Percentiles rank a stretch among this genome's conserved stretches.
Evolutionary conservation across 2,329 filamentous ascomycete genomes (phyloP).

Genomic region (Talaromyces sp.): DNA sequence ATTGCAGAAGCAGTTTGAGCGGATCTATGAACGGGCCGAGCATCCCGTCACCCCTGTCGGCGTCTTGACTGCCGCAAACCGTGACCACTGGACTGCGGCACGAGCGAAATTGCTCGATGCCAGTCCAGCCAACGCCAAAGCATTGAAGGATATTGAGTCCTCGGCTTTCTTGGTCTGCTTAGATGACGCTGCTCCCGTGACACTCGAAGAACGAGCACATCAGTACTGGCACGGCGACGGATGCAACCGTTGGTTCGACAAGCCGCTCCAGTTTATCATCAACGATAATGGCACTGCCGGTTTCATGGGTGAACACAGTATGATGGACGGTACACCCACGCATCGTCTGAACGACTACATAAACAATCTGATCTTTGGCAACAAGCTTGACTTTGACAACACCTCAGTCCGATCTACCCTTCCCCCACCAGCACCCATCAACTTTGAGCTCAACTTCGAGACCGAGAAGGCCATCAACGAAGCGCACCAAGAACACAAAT

Average conservation of each 20-base stretch:
- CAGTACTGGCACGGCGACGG: constrained; percentile 99
- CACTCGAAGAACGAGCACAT: constrained; percentile 88
- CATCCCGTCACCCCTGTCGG: constrained; percentile 67
- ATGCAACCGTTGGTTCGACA: constrained; percentile 94
- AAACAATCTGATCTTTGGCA: constrained; percentile 85
- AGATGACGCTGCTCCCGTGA: constrained; percentile 85
- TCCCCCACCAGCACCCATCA: constrained; percentile 70
- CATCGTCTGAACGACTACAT: constrained; percentile 93
- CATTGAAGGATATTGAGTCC: constrained; percentile 77
- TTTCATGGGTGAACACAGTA: constrained; percentile 97
- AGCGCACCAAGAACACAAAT: constrained; percentile 71
- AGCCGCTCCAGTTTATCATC: constrained; percentile 94
- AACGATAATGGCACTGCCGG: constrained; percentile 97
- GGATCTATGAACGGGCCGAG: constrained; percentile 73
- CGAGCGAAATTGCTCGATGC: constrained; percentile 69
- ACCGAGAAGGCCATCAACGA: constrained; percentile 72
- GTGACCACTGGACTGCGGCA: constrained; percentile 86
- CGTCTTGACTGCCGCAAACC: constrained; percentile 82
- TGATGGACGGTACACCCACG: constrained; percentile 99
- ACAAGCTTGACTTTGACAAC: constrained; percentile 86
- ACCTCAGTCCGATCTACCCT: constrained; percentile 73
- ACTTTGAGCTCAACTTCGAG: constrained; percentile 70
- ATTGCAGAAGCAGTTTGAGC: constrained; percentile 82
- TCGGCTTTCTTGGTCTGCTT: constrained; percentile 89
- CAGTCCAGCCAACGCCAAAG: constrained; percentile 70